These are phyloP conservation scores for Elongisporangium undulatum DNA, from an alignment of 352 stramenopile species.

Conservation along the genomic window DNA sequence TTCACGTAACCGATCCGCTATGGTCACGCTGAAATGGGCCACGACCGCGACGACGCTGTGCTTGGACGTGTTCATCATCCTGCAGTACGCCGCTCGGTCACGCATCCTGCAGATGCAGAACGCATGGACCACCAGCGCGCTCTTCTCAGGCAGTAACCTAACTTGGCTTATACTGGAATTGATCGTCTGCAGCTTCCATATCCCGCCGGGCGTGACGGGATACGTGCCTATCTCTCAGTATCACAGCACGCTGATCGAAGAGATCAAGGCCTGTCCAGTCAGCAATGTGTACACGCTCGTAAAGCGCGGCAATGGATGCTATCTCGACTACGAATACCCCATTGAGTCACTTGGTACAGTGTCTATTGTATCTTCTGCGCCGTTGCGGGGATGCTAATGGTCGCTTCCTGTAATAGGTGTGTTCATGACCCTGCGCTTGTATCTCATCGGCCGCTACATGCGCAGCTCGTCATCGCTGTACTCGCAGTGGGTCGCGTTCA, in stretches of 20 bases:
- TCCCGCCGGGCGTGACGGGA: slow-evolving; percentile 42
- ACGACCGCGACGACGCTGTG: slow-evolving; percentile 30
- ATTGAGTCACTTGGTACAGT: slow-evolving; percentile 50
- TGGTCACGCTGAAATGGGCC: slow-evolving; percentile 33
- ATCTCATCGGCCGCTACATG: slow-evolving; percentile 63
- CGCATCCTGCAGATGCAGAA: slow-evolving; percentile 48
- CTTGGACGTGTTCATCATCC: slow-evolving; percentile 38
- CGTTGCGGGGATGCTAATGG: not conserved
- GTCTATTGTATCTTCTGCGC: not conserved
- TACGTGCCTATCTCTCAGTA: slow-evolving; percentile 41
- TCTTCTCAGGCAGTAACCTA: slow-evolving; percentile 2
- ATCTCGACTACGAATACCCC: slow-evolving; percentile 60
- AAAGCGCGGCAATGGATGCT: slow-evolving; percentile 30
- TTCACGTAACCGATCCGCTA: not conserved
- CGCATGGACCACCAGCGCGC: slow-evolving; percentile 11
- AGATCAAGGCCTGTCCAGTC: slow-evolving; percentile 9
- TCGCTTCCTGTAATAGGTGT: slow-evolving; percentile 25
- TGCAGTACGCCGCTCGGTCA: slow-evolving; percentile 40
- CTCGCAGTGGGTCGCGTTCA: slow-evolving; percentile 72
- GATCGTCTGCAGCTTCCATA: slow-evolving; percentile 56
- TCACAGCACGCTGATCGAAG: slow-evolving; percentile 21
- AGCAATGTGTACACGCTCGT: slow-evolving; percentile 22
- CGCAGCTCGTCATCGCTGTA: slow-evolving; percentile 65
- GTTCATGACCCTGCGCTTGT: slow-evolving; percentile 62
- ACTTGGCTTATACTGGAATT: slow-evolving; percentile 28